Percentiles rank a stretch among this genome's conserved stretches.
Evolutionary conservation across 768 basidiomycete genomes (phyloP).

Genomic region (Suillus ampliporus): DNA sequence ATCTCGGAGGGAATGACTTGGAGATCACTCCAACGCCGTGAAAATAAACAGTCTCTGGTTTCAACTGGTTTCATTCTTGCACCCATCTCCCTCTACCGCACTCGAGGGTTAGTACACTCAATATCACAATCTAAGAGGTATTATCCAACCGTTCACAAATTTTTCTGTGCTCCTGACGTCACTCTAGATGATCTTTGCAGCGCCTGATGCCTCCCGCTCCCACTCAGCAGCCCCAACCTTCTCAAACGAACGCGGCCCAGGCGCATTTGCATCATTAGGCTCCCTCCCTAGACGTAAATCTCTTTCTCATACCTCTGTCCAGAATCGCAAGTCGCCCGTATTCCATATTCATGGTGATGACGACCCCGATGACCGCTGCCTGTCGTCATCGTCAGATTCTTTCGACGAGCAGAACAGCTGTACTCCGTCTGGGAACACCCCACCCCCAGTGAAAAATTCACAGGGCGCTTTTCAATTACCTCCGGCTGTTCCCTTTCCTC

Average conservation of each 20-base stretch:
- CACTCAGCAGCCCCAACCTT: conserved; percentile 28
- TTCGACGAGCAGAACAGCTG: conserved; percentile 23
- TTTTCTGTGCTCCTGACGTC: conserved; percentile 4
- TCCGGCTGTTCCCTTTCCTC: conserved; percentile 49
- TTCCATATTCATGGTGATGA: conserved; percentile 28
- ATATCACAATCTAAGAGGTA: not conserved
- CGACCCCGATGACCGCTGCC: conserved; percentile 29
- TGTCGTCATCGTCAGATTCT: conserved; percentile 15
- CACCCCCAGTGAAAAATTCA: conserved; percentile 16
- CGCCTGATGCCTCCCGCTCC: conserved; percentile 15
- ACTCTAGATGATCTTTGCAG: conserved; percentile 23
- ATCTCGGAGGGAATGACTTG: conserved; percentile 2
- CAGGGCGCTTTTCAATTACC: conserved; percentile 23
- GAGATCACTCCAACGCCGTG: not conserved
- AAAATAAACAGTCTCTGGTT: conserved; percentile 3
- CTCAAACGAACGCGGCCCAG: conserved; percentile 48
- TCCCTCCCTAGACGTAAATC: conserved; percentile 48
- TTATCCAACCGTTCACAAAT: not conserved
- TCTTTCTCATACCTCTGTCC: conserved; percentile 15
- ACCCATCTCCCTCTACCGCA: not conserved
- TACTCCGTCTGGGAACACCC: not conserved
- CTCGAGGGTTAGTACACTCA: not conserved
- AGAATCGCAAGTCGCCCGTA: conserved; percentile 21
- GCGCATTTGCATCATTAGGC: conserved; percentile 55
- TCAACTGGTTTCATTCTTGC: not conserved